Base-by-base conservation (phyloP, 306 rosid species). In the Ceratonia siliqua region DNA sequence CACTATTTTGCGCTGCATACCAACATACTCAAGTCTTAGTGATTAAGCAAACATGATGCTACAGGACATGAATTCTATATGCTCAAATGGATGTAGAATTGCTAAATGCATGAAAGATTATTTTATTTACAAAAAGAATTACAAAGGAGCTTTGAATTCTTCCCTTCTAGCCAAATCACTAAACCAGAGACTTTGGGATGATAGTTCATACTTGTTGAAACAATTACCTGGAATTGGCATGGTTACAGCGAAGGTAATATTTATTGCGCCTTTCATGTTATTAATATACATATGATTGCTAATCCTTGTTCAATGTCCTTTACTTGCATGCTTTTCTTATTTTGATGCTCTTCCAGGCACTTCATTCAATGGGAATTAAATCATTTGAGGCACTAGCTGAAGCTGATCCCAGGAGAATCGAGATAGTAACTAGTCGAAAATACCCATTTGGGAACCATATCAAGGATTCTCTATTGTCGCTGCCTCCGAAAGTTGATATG, bases 141-240 rank as follows among this genome's bases (percentile, higher is more conserved):
- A 88, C 83, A 87, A 77, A 80, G 98, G 96, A 82, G 81, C 96
- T 42, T 62, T 84, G 79, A 87, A 81, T 82, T 86, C 96, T 15
- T 87, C 91, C 70, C 88, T 91, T 82, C 79, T 91, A 49, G 92
- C 97, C 8, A 94, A 91, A 84, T 94, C 98, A 50, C 73, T 94
- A 25, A 75, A 84, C 83, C 98, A 94, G 72, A 89, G 87, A 84
- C 98, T 94, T 62, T 94, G 98, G 98, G 98, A 91, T 83, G 95
- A 90, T 41, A 94, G 98, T 78, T 89, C 91, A 14, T 94, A 87
- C 82, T 83, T 88, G 83, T 83, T 94, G 90, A 94, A 90, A 84
- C 98, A 94, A 74, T 82, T 94, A 79, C 97, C 98, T 46, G 98
- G 97, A 78, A 94, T 94, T 72, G 98, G 98, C 74, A 88, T 94